Evolutionary conservation across 345 rosid genomes (phyloP), one percentile per base, ranked within the genome.

Genomic region (Sapria himalayana): DNA sequence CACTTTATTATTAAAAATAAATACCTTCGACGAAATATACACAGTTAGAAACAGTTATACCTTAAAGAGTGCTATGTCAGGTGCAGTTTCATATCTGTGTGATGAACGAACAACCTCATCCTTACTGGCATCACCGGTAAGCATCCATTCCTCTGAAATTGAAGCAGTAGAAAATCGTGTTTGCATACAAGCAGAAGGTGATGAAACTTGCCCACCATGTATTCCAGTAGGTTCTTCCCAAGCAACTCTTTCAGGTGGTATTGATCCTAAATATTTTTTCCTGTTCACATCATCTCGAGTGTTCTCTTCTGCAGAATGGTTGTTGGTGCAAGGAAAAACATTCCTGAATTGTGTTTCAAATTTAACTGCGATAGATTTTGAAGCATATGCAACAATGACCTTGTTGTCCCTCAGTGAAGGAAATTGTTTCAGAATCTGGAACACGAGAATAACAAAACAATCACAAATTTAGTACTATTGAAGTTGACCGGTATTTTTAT

Each of bases 151-250:
- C 60, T 86, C 94, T 43, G 92, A 61, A 56, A 86, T 68, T 43
- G 85, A 70, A 52, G 76, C 74, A 56, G 97, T 66, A 56, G 89
- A 89, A 50, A 86, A 70, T 45, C 94, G 76, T 22, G 78, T 94
- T 55, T 72, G 92, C 39, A 85, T 92, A 51, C 81, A 92, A 21
- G 55, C 58, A 46, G 71, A 67, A 56, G 57, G 63, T 34, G 81
- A 63, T 45, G 76, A 54, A 36, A 60, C 73, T 25, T 50, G 74
- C 50, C 78, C 89, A 58, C 81, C 94, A 45, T 65, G 89, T 55
- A 86, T 81, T 56, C 92, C 97, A 29, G 97, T 63, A 94, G 81
- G 81, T 37, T 92, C 85, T 61, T 86, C 97, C 94, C 92, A 81
- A 54, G 85, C 74, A 61, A 74, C 73, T 63, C 70, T 86, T 48